Base-by-base conservation (phyloP, 495 filamentous ascomycete species). In the Podospora fimiseda region DNA sequence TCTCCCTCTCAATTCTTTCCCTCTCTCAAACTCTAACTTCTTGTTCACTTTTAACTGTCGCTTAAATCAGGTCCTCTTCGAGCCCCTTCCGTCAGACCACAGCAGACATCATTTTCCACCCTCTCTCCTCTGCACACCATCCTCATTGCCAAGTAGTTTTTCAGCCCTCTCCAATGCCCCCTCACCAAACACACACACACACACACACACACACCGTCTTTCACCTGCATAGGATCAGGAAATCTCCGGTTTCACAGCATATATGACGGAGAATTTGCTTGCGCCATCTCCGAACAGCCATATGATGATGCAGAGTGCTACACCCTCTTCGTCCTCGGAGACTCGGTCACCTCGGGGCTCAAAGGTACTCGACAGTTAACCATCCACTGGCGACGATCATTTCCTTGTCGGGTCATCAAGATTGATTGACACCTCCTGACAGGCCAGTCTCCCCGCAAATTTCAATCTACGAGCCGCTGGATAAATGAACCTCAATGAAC, bases 161-260 rank as follows among this genome's bases (percentile, higher is more conserved):
- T 11, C 5, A 33, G 27, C 27, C 6, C 27, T 33, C 27, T 6
- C 27, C 11, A 5, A 33, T 11, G 27, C 27, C 27, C 5, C 27
- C 27, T 6, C 27, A 33, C 5, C 11, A 11, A 33, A 11, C n/a
- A n/a, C n/a, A n/a, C n/a, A n/a, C n/a, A n/a, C n/a, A n/a, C n/a
- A n/a, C n/a, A n/a, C n/a, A n/a, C n/a, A n/a, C n/a, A n/a, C n/a
- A n/a, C n/a, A n/a, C n/a, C n/a, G 38, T 15, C 38, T 20, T 20
- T 11, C 13, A 27, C 22, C 20, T 47, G 44, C 44, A 47, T 47
- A 33, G 22, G 24, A 47, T 27, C n/a, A 47, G 43, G n/a, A n/a
- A 47, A 30, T 33, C 23, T 47, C 44, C 44, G 44, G 44, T 47
- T 21, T 4, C 44, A 47, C 44, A 47, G 4, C 44, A 47, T 47